Conservation (phyloP, 192 early-diverging fungal species). For the Dissophora globulifera region DNA sequence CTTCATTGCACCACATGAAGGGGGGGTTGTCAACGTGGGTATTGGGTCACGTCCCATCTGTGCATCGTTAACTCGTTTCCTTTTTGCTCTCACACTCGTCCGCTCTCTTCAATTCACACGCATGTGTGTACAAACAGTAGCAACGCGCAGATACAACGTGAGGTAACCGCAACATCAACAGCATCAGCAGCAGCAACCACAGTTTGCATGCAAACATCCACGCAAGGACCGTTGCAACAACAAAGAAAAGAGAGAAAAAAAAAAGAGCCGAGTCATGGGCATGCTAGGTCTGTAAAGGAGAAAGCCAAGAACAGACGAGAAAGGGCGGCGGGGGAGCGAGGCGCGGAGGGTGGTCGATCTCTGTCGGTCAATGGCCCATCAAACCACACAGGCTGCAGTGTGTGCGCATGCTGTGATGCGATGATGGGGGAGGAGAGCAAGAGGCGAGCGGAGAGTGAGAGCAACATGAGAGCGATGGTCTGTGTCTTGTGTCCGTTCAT, state of each 20-base stretch:
- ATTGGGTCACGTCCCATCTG: too few relatives aligned
- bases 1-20: too few relatives aligned
- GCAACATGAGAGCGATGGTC: conserved; percentile 7
- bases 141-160: background rate
- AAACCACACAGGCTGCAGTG: background rate
- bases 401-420: background rate
- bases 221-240: too few relatives aligned
- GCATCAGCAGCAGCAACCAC: background rate
- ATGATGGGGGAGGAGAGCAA: background rate
- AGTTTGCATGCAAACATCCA: background rate
- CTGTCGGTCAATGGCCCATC: too few relatives aligned
- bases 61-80: background rate
- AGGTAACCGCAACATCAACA: background rate
- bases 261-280: too few relatives aligned
- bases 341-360: too few relatives aligned
- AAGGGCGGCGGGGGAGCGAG: too few relatives aligned
- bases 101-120: background rate
- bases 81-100: background rate
- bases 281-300: too few relatives aligned
- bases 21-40: too few relatives aligned
- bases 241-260: too few relatives aligned
- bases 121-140: background rate
- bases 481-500: conserved; percentile 4
- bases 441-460: too few relatives aligned
- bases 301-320: too few relatives aligned